These are phyloP conservation scores for Sequoia sempervirens DNA, from an alignment of 75 land plant genomes.

Conservation along the genomic window DNA sequence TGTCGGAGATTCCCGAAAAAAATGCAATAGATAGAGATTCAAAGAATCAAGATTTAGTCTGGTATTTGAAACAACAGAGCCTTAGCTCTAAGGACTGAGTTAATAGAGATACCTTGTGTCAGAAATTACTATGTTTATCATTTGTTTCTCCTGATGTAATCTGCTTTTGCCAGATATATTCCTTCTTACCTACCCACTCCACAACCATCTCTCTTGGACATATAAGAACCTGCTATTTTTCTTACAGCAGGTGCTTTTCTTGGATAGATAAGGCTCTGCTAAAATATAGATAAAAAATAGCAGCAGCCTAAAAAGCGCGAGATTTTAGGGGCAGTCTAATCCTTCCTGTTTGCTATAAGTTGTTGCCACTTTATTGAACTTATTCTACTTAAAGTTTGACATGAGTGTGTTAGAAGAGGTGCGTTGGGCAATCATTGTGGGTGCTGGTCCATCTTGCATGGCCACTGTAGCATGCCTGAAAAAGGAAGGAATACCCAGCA, in stretches of 20 bases:
- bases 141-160: neutral
- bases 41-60: neutral
- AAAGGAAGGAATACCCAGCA: constrained; percentile 31
- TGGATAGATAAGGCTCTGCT: neutral
- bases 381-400: neutral
- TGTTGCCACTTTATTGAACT: neutral
- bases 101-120: neutral
- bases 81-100: no score
- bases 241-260: no score
- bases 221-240: no score
- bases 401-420: neutral
- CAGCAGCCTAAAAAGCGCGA: no score
- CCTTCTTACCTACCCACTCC: no score
- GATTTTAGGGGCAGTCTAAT: no score
- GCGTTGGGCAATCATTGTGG: constrained; percentile 55
- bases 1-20: no score
- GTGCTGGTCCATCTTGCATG: constrained; percentile 75
- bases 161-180: neutral
- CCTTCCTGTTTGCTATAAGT: neutral
- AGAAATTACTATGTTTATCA: neutral
- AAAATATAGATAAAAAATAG: no score
- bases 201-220: no score
- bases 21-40: neutral
- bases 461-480: constrained; percentile 59
- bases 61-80: no score